A percentile compares a stretch with the other conserved stretches of the same genome.
Evolutionary conservation across 1,139 yeast species (phyloP).

Genomic region (Nematodospora anomalae): DNA sequence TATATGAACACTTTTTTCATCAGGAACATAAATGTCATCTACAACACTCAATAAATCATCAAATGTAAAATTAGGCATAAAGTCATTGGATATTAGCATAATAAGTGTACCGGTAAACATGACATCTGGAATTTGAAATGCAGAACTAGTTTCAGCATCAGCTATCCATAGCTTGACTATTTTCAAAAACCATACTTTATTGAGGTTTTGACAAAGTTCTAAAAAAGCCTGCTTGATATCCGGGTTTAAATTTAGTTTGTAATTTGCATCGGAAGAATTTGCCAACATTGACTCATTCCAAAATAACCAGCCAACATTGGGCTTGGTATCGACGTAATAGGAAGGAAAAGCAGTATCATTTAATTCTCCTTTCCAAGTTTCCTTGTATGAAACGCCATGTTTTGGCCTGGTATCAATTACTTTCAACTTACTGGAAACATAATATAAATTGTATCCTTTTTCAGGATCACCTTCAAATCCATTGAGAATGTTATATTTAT

Average conservation of each 20-base stretch:
- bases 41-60: slow-evolving; percentile 54
- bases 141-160: slow-evolving; percentile 62
- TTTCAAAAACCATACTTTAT: slow-evolving; percentile 57
- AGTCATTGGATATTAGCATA: slow-evolving; percentile 45
- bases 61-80: slow-evolving; percentile 30
- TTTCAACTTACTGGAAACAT: slow-evolving; percentile 37
- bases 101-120: slow-evolving; percentile 49
- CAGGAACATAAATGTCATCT: slow-evolving; percentile 52
- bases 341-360: slow-evolving; percentile 47
- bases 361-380: slow-evolving; percentile 54
- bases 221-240: slow-evolving; percentile 42
- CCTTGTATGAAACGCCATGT: slow-evolving; percentile 36
- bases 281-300: slow-evolving; percentile 69
- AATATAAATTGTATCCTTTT: slow-evolving; percentile 45
- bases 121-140: slow-evolving; percentile 64
- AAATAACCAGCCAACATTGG: slow-evolving; percentile 70
- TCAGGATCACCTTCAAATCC: slow-evolving; percentile 52
- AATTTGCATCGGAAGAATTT: slow-evolving; percentile 29
- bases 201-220: slow-evolving; percentile 47
- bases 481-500: slow-evolving; percentile 53
- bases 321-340: slow-evolving; percentile 58
- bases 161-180: slow-evolving; percentile 59
- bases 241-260: slow-evolving; percentile 32
- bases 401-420: slow-evolving; percentile 42
- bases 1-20: slow-evolving; percentile 65